Base-by-base conservation (phyloP, 345 rosid genomes). In the Salix exigua region DNA sequence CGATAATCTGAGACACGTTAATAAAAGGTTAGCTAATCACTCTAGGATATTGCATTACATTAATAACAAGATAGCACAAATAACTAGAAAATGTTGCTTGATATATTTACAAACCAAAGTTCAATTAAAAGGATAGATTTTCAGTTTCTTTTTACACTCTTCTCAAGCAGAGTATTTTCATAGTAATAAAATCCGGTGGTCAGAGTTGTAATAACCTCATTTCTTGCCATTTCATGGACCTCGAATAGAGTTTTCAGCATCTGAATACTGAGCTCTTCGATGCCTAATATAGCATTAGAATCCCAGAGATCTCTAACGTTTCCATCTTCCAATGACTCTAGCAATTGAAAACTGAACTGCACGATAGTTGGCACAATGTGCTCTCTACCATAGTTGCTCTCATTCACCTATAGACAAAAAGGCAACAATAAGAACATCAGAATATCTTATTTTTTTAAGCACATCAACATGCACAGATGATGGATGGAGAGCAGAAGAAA, bases 221-320 rank as follows among this genome's bases (percentile, higher is more conserved):
- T 92, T 82, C 97, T 88, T 75, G 96, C 86, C 94, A 92, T 89
- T 77, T 89, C 96, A 84, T 92, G 91, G 80, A 84, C 83, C 85
- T 92, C 92, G 82, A 91, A 92, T 72, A 92, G 82, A 38, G 84
- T 87, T 83, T 88, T 88, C 75, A 92, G 83, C 77, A 92, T 87
- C 87, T 88, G 91, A 80, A 89, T 75, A 62, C 94, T 87, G 68
- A 93, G 92, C 80, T 88, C 88, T 81, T 90, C 92, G 76, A 84
- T 77, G 81, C 94, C 92, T 66, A 89, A 73, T 35, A 89, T 74
- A 73, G 87, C 86, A 77, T 78, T 77, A 68, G 86, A 83, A 80
- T 50, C 75, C 80, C 88, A 60, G 40, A 67, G 38, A n/a, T 71
- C 88, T 38, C 69, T 77, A 42, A 58, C 58, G 55, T 75, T 84